Evolutionary conservation across 2,329 filamentous ascomycete genomes (phyloP).

Genomic region (Ceratocystis cubensis): DNA sequence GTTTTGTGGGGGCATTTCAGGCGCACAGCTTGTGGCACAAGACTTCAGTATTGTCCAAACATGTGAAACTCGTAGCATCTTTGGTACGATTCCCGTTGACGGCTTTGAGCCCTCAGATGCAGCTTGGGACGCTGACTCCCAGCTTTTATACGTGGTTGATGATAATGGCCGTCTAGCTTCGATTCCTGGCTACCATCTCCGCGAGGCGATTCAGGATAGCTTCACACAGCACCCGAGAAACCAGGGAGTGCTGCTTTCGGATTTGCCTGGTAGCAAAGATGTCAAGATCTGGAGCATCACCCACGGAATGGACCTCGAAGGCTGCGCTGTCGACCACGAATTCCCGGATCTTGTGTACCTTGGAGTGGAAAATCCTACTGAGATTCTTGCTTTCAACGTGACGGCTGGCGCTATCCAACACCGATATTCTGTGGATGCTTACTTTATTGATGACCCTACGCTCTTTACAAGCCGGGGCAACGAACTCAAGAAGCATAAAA

Average conservation of each 20-base stretch:
- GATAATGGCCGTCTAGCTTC: constrained; percentile 19
- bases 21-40: constrained; percentile 14
- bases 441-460: not conserved
- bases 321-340: constrained; percentile 18
- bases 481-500: constrained; percentile 18
- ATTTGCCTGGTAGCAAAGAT: not conserved
- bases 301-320: constrained; percentile 14
- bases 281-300: constrained; percentile 18
- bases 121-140: constrained; percentile 16
- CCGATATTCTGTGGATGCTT: constrained; percentile 5
- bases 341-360: constrained; percentile 19
- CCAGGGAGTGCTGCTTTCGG: constrained; percentile 2
- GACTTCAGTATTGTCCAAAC: not conserved
- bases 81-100: constrained; percentile 10
- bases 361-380: constrained; percentile 15
- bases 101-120: constrained; percentile 19
- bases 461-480: not conserved
- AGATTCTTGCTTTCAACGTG: constrained; percentile 18
- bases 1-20: not conserved
- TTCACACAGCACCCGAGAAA: not conserved
- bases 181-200: constrained; percentile 14
- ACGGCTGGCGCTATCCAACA: constrained; percentile 16
- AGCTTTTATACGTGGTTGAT: constrained; percentile 18
- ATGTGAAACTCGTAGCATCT: constrained; percentile 16
- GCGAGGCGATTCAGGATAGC: not conserved